phyloP scores from a whole-genome alignment of 306 rosid species.

The Medicago ruthenica region DNA sequence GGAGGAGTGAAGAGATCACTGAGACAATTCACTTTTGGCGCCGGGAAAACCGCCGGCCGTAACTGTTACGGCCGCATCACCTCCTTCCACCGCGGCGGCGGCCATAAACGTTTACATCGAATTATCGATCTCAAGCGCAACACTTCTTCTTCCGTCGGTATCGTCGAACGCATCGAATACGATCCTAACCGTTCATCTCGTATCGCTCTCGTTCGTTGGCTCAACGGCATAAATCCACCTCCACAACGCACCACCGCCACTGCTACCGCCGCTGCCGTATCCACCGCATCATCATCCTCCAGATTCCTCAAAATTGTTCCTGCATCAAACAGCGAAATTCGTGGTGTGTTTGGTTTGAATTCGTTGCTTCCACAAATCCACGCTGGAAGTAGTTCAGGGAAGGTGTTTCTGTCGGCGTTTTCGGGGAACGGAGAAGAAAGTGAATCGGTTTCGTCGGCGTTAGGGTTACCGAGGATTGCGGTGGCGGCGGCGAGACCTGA shows the following conservation, averaged over 20 bases:
- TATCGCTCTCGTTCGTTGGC: slow-evolving; percentile 61
- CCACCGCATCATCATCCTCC: background rate
- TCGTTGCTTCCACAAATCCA: slow-evolving; percentile 43
- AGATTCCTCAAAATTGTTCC: slow-evolving; percentile 23
- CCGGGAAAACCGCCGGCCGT: slow-evolving; percentile 48
- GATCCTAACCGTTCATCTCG: slow-evolving; percentile 61
- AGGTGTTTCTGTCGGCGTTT: slow-evolving; percentile 47
- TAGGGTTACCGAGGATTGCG: slow-evolving; percentile 47
- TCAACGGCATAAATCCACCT: slow-evolving; percentile 42
- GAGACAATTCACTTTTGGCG: slow-evolving; percentile 45
- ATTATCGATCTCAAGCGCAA: slow-evolving; percentile 54
- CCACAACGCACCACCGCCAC: slow-evolving; percentile 1
- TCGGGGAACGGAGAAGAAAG: slow-evolving; percentile 25
- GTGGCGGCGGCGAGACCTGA: slow-evolving; percentile 38
- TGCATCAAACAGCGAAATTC: background rate
- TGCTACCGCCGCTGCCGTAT: background rate
- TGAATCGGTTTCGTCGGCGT: slow-evolving; percentile 22
- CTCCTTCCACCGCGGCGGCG: slow-evolving; percentile 52
- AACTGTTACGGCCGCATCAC: slow-evolving; percentile 49
- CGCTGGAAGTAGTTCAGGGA: slow-evolving; percentile 25
- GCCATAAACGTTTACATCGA: slow-evolving; percentile 54
- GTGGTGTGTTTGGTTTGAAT: slow-evolving; percentile 48
- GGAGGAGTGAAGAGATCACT: slow-evolving; percentile 45
- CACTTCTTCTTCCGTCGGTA: slow-evolving; percentile 48
- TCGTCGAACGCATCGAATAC: slow-evolving; percentile 59